Evolutionary conservation across 2,329 filamentous ascomycete genomes (phyloP), one percentile per base, ranked within the genome.

Genomic region (Pseudogymnoascus verrucosus): DNA sequence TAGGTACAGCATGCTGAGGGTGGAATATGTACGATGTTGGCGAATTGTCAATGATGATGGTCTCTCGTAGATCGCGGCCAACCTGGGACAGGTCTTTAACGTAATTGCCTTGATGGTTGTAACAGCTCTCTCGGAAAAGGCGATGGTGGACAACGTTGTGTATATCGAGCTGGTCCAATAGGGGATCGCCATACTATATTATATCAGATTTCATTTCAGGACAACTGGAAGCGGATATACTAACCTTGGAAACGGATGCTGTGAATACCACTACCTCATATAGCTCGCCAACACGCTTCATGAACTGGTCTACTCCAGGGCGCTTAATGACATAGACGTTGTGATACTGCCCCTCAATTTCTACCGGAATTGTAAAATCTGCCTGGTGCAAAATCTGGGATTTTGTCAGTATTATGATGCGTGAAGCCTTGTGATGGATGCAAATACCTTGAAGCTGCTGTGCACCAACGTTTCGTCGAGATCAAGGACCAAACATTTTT

Each of bases 1-100:
- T 99, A 26, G 95, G 95, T 60, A 99, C 93, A 66, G 95, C 95
- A 76, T 99, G 95, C 79, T 99, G 93, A 23, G 95, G 95, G 75
- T 99, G 95, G 84, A 99, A 99, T 72, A 99, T 98, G 80, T 99
- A 99, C 11, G 93, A 98, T 4, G 95, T 99, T 2, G 95, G 95
- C 57, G 95, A 98, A 78, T 99, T 99, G 80, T 99, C 95, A 73
- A 99, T 99, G 76, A 99, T 99, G 74, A 99, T 99, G 19, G 93
- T 99, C 74, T 99, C 93, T 76, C 91, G 91, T 64, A 99, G 85
- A 75, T 98, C 93, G 68, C 95, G 89, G 61, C 95, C 95, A 64
- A 99, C 89, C 81, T 98, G 95, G 57, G 95, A 98, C 63, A 99
- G 84, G 75, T 99, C 95, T 84, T 99, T 99, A 75, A 99, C 95